phyloP scores from a whole-genome alignment of 441 rosid species.

The Corymbia calophylla region DNA sequence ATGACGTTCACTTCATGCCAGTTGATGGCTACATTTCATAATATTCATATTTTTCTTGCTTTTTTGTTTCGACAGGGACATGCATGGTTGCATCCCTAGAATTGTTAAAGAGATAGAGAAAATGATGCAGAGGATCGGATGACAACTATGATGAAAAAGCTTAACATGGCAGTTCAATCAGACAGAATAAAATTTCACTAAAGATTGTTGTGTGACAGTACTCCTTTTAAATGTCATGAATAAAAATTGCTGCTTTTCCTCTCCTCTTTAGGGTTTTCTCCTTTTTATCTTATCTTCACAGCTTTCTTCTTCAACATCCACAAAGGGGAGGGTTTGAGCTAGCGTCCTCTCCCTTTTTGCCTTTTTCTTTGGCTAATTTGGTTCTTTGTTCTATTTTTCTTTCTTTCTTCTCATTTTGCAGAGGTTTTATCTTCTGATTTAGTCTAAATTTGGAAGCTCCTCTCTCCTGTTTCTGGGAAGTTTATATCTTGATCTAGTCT shows the following conservation, averaged over 20 bases:
- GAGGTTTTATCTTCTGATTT: neutral
- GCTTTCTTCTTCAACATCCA: neutral
- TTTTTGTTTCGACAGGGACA: rapidly evolving
- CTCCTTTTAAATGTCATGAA: rapidly evolving
- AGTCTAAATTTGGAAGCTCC: neutral
- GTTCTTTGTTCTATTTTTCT: neutral
- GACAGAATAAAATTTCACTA: rapidly evolving
- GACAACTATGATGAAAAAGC: neutral
- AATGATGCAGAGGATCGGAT: neutral
- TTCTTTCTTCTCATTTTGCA: neutral
- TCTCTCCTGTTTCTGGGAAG: neutral
- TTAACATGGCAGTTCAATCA: too few species aligned
- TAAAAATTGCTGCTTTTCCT: neutral
- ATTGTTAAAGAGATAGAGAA: neutral
- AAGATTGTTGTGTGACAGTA: too few species aligned
- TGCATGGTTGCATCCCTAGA: rapidly evolving
- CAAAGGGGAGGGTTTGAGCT: neutral
- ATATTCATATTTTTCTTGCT: neutral
- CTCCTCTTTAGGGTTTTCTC: neutral
- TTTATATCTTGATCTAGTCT: neutral
- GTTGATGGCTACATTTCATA: neutral
- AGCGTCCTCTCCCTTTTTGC: neutral
- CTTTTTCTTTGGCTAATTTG: neutral
- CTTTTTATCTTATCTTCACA: neutral
- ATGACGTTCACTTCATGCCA: neutral